Evolutionary conservation across 2,329 filamentous ascomycete genomes (phyloP).

Genomic region (Colletotrichum tropicicola): DNA sequence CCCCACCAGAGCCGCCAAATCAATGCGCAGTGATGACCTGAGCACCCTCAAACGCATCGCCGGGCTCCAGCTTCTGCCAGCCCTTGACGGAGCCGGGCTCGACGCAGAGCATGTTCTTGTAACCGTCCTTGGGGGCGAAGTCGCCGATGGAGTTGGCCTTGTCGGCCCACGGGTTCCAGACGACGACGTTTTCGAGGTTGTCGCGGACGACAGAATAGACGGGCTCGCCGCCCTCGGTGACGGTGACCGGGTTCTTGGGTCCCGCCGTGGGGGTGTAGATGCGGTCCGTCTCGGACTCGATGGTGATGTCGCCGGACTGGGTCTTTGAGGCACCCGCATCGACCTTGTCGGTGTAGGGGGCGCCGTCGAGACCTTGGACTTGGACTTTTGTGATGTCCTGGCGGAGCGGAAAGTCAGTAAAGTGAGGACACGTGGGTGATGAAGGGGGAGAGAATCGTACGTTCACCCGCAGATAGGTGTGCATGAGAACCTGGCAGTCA

Average conservation of each 20-base stretch:
- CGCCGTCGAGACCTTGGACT: slow-evolving; percentile 79
- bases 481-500: slow-evolving; percentile 90
- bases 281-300: slow-evolving; percentile 85
- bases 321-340: slow-evolving; percentile 71
- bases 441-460: slow-evolving; percentile 53
- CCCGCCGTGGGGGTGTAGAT: slow-evolving; percentile 80
- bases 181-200: slow-evolving; percentile 86
- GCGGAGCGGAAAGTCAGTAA: neutral
- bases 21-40: slow-evolving; percentile 55
- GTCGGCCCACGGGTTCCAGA: slow-evolving; percentile 97
- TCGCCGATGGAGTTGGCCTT: slow-evolving; percentile 86
- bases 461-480: slow-evolving; percentile 86
- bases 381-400: slow-evolving; percentile 82
- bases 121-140: slow-evolving; percentile 89
- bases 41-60: slow-evolving; percentile 71
- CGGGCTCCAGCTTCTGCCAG: slow-evolving; percentile 87
- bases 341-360: slow-evolving; percentile 87
- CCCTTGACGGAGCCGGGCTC: slow-evolving; percentile 86
- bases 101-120: slow-evolving; percentile 92
- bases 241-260: slow-evolving; percentile 64
- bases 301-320: slow-evolving; percentile 69
- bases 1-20: neutral
- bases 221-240: slow-evolving; percentile 70
- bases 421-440: neutral
- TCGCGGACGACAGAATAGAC: slow-evolving; percentile 82